Evolutionary conservation across 2,329 filamentous ascomycete genomes (phyloP), one percentile per base, ranked within the genome.

Genomic region (Cladophialophora yegresii): DNA sequence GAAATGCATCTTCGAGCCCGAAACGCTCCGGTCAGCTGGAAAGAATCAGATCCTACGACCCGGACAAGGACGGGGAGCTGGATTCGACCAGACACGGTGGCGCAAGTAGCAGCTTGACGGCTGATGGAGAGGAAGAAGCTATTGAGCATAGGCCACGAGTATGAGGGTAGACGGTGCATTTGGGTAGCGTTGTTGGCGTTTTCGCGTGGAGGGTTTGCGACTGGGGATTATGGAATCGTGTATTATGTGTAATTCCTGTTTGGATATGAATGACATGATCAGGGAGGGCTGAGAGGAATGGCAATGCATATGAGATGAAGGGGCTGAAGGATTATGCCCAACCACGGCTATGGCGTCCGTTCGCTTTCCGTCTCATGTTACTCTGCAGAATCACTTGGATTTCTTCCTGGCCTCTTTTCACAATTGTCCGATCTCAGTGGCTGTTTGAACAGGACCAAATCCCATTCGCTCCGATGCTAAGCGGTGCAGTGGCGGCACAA

Each of bases 101-200:
- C 13, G 63, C 61, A 26, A 60, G 66, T 51, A 68, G 66, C 58
- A 64, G 60, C 28, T 53, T 69, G 16, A 43, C 40, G 16, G 36
- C 50, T 40, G 57, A 64, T 23, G 67, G 65, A 53, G 67, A 66
- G 30, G 65, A 65, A 59, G 65, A 69, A 54, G 65, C 40, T 7
- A 26, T 67, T 28, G 65, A 67, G 49, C 36, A 66, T 22, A 40
- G 63, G 36, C 67, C 67, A 23, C 59, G 65, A 20, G 36, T 66
- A 26, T 68, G 61, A 67, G 45, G 26, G 53, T 47, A 43, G 43
- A 53, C 22, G 32, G 20, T 26, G 57, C 47, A 53, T 53, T 26
- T n/a, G 51, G 22, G 26, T 20, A 12, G 51, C 51, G n/a, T 54
- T 22, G 26, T 13, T 57, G 40, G 47, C 54, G 28, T 22, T 20